phyloP scores from a whole-genome alignment of 768 basidiomycete species.

The Tricholoma furcatifolium region DNA sequence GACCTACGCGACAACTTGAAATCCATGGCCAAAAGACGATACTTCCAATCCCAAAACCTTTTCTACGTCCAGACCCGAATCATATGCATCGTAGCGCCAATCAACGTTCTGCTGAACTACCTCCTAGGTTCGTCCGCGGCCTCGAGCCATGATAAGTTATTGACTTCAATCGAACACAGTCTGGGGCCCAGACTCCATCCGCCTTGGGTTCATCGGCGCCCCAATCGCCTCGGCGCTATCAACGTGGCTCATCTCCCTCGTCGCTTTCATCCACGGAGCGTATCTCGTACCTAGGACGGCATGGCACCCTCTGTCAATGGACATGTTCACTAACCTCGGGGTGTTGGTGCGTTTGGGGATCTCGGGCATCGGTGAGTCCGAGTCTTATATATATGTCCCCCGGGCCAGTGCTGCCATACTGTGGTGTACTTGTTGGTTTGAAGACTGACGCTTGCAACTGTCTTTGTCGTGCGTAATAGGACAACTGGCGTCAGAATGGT shows the following conservation, averaged over 20 bases:
- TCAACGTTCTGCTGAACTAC: conserved; percentile 82
- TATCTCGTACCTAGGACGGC: conserved; percentile 64
- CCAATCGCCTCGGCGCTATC: conserved; percentile 85
- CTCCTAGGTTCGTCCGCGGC: conserved; percentile 53
- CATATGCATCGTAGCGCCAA: conserved; percentile 75
- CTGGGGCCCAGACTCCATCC: conserved; percentile 75
- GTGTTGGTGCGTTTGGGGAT: conserved; percentile 71
- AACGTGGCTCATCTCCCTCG: conserved; percentile 70
- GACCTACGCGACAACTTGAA: no score
- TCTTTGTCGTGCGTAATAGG: no score
- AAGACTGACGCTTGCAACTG: not conserved
- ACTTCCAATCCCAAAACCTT: conserved; percentile 86
- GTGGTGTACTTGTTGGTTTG: not conserved
- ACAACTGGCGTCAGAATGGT: conserved; percentile 90
- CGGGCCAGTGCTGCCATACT: not conserved
- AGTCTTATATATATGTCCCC: no score
- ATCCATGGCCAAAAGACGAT: no score
- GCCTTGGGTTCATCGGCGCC: conserved; percentile 88
- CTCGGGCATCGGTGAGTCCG: conserved; percentile 65
- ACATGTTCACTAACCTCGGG: conserved; percentile 64
- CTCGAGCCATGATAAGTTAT: not conserved
- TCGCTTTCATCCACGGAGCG: conserved; percentile 61
- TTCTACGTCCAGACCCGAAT: conserved; percentile 84
- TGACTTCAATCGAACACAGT: conserved; percentile 33
- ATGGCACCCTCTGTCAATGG: conserved; percentile 71